These are phyloP conservation scores for Aspergillus flavus DNA, from an alignment of 2,329 filamentous ascomycete species.

Conservation along the genomic window DNA sequence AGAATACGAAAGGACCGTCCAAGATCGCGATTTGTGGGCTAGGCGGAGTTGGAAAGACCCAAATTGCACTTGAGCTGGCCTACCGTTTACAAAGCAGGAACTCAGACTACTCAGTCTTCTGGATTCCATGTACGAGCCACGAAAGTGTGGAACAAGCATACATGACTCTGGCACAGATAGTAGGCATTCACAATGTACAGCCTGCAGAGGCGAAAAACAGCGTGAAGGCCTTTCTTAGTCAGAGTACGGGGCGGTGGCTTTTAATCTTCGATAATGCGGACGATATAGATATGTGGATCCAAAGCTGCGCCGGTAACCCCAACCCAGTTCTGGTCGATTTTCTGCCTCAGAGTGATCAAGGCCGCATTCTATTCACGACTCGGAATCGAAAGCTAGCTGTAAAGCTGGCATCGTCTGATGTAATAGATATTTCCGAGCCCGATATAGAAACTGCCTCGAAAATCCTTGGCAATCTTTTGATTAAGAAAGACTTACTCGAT, in stretches of 20 bases:
- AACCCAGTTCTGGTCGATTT: slow-evolving; percentile 10
- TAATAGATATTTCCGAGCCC: background rate
- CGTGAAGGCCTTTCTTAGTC: background rate
- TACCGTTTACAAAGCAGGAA: background rate
- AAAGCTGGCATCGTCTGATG: slow-evolving; percentile 15
- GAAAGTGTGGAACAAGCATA: slow-evolving; percentile 28
- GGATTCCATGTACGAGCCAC: slow-evolving; percentile 23
- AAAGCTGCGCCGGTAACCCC: background rate
- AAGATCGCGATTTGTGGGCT: background rate
- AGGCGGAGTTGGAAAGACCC: slow-evolving; percentile 1
- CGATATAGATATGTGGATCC: slow-evolving; percentile 23
- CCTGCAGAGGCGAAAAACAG: background rate
- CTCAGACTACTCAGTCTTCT: background rate
- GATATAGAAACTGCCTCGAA: background rate
- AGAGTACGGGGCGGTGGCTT: slow-evolving; percentile 18
- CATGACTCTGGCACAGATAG: background rate
- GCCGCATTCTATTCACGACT: slow-evolving; percentile 32
- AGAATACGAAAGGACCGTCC: background rate
- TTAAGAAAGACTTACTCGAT: slow-evolving; percentile 10
- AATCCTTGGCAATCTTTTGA: background rate
- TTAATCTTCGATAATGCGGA: slow-evolving; percentile 30
- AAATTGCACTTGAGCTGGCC: background rate
- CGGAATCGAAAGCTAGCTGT: slow-evolving; percentile 22
- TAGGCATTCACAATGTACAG: slow-evolving; percentile 15
- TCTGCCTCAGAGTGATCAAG: slow-evolving; percentile 24